phyloP scores from a whole-genome alignment of 768 basidiomycete genomes.

The Amanita inopinata region DNA sequence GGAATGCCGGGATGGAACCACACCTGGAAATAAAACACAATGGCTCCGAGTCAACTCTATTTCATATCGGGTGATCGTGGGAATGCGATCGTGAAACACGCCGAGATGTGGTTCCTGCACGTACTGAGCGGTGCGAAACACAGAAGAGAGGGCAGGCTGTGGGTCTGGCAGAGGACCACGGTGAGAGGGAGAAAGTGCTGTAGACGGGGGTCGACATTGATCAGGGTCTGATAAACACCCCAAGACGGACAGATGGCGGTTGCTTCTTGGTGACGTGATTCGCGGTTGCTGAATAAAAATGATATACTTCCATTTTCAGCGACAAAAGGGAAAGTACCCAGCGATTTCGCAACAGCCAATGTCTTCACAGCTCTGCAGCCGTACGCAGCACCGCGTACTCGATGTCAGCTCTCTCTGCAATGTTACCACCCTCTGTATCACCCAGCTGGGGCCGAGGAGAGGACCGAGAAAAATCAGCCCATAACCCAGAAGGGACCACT shows the following conservation, averaged over 20 bases:
- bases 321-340: slow-evolving; percentile 16
- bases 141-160: too few species aligned
- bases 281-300: slow-evolving; percentile 21
- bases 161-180: too few species aligned
- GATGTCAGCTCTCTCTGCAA: too few species aligned
- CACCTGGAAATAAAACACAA: too few species aligned
- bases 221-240: slow-evolving; percentile 10
- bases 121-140: slow-evolving; percentile 4
- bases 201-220: too few species aligned
- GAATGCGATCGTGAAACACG: slow-evolving; percentile 1
- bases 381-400: too few species aligned
- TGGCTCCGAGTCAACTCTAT: neutral
- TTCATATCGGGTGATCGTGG: neutral
- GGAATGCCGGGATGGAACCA: neutral
- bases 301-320: slow-evolving; percentile 21
- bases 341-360: slow-evolving; percentile 3
- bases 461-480: slow-evolving; percentile 4
- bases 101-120: neutral
- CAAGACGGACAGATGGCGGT: slow-evolving; percentile 10
- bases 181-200: too few species aligned
- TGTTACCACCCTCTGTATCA: too few species aligned
- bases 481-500: neutral
- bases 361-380: neutral
- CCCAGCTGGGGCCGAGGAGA: neutral
- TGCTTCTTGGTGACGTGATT: slow-evolving; percentile 27